These are phyloP conservation scores for Thalassiosira hispida DNA, from an alignment of 352 stramenopile species.

Conservation along the genomic window DNA sequence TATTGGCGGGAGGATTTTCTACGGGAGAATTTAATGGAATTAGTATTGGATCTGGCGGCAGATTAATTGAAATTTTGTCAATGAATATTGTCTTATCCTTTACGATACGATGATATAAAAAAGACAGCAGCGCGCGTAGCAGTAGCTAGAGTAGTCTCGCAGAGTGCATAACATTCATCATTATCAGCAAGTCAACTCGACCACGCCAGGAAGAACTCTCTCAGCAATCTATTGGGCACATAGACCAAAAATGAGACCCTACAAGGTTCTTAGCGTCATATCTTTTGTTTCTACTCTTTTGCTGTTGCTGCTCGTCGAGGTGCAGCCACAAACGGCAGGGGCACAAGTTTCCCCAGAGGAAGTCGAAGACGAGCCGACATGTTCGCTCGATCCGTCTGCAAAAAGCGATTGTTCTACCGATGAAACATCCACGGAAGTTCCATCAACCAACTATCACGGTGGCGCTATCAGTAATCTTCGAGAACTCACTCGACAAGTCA, in stretches of 20 bases:
- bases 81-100: too few species aligned
- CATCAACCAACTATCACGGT: neutral
- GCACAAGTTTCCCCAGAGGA: slow-evolving; percentile 5
- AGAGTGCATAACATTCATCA: too few species aligned
- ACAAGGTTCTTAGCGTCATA: neutral
- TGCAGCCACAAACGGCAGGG: neutral
- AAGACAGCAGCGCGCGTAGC: too few species aligned
- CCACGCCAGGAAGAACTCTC: too few species aligned
- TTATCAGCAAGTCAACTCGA: too few species aligned
- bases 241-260: slow-evolving; percentile 7
- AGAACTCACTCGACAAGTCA: slow-evolving; percentile 30
- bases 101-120: too few species aligned
- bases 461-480: neutral
- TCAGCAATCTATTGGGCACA: too few species aligned
- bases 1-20: too few species aligned
- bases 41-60: too few species aligned
- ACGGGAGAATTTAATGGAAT: too few species aligned
- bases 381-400: slow-evolving; percentile 25
- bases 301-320: slow-evolving; percentile 9
- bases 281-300: slow-evolving; percentile 10
- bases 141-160: too few species aligned
- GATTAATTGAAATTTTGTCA: too few species aligned
- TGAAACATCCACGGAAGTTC: neutral
- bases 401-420: slow-evolving; percentile 10
- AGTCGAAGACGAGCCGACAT: slow-evolving; percentile 21